These are phyloP conservation scores for Gossypium davidsonii DNA, from an alignment of 441 rosid genomes.

Conservation along the genomic window DNA sequence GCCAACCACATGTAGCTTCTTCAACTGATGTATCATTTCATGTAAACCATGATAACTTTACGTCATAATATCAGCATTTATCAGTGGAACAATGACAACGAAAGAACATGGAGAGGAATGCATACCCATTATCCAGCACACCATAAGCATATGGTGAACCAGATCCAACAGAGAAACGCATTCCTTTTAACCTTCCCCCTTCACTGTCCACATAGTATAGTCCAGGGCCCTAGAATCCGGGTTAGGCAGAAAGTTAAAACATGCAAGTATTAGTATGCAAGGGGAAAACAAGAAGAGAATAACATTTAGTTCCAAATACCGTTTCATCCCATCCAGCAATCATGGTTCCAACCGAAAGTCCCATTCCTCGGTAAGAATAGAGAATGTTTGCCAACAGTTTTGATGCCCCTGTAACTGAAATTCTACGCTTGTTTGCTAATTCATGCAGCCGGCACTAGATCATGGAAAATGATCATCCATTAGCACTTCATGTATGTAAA, in stretches of 20 bases:
- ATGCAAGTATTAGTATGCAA: neutral
- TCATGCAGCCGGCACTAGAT: slow-evolving; percentile 90
- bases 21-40: neutral
- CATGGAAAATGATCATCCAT: slow-evolving; percentile 10
- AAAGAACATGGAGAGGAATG: slow-evolving; percentile 10
- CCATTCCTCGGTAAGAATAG: slow-evolving; percentile 96
- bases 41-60: neutral
- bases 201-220: slow-evolving; percentile 96
- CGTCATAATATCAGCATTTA: neutral
- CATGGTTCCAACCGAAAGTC: slow-evolving; percentile 96
- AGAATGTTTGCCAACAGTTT: slow-evolving; percentile 94
- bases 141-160: slow-evolving; percentile 99
- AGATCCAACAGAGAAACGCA: slow-evolving; percentile 90
- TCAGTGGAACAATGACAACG: neutral
- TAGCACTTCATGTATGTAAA: slow-evolving; percentile 15
- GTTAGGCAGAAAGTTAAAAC: neutral
- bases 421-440: slow-evolving; percentile 93
- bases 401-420: slow-evolving; percentile 93
- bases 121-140: slow-evolving; percentile 88
- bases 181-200: slow-evolving; percentile 96
- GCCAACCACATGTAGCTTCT: neutral
- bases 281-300: neutral
- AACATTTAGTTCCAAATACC: slow-evolving; percentile 30
- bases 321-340: slow-evolving; percentile 99
- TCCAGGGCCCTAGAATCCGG: slow-evolving; percentile 75